Evolutionary conservation across 768 basidiomycete genomes (phyloP).

Genomic region (Amyloporia xantha): DNA sequence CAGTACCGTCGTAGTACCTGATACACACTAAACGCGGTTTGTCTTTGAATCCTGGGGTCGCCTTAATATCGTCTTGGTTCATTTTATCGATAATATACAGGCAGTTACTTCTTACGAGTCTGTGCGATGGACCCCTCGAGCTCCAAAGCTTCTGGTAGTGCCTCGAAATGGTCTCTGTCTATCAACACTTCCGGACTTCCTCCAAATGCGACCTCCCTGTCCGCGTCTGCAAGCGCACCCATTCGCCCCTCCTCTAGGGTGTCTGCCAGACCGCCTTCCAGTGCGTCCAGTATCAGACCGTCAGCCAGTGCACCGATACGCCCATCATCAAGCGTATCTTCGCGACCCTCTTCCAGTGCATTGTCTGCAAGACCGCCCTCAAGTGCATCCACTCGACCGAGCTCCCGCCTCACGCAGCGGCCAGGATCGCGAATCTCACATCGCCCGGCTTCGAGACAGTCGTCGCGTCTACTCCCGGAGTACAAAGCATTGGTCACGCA

Average conservation of each 20-base stretch:
- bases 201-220: not conserved
- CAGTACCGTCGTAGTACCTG: no score
- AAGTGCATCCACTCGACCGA: slow-evolving; percentile 25
- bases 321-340: slow-evolving; percentile 32
- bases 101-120: no score
- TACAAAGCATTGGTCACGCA: slow-evolving; percentile 51
- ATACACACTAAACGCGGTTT: no score
- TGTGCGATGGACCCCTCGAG: not conserved
- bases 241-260: slow-evolving; percentile 4
- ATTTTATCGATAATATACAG: no score
- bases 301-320: slow-evolving; percentile 26
- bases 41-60: no score
- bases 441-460: slow-evolving; percentile 43
- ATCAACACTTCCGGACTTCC: slow-evolving; percentile 1
- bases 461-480: slow-evolving; percentile 45
- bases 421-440: slow-evolving; percentile 32
- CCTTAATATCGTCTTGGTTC: no score
- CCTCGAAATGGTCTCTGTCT: not conserved
- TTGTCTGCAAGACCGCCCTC: slow-evolving; percentile 37
- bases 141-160: not conserved
- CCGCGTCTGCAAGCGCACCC: slow-evolving; percentile 12
- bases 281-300: slow-evolving; percentile 21
- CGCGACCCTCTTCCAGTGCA: slow-evolving; percentile 32
- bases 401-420: slow-evolving; percentile 24
- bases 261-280: slow-evolving; percentile 8